Evolutionary conservation across 2,329 filamentous ascomycete species (phyloP).

Genomic region (Grosmannia serpens): DNA sequence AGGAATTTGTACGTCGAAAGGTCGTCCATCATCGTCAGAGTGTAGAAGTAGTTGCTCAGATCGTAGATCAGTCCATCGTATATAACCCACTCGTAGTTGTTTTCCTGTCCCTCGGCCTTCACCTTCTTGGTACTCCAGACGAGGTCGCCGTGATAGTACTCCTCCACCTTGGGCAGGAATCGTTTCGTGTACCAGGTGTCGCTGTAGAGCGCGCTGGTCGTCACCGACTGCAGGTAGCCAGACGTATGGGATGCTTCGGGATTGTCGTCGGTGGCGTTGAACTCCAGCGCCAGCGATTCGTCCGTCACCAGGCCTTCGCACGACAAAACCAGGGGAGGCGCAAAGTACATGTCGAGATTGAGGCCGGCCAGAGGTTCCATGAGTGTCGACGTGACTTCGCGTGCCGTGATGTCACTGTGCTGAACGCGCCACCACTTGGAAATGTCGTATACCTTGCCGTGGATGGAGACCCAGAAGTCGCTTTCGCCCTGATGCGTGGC

Average conservation of each 20-base stretch:
- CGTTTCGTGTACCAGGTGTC: constrained; percentile 64
- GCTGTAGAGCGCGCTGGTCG: constrained; percentile 45
- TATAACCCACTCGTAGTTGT: constrained; percentile 67
- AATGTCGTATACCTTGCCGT: constrained; percentile 85
- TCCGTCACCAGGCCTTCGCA: constrained; percentile 63
- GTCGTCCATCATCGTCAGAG: constrained; percentile 47
- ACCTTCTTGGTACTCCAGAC: constrained; percentile 57
- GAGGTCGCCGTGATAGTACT: constrained; percentile 79
- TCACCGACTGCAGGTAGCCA: constrained; percentile 46
- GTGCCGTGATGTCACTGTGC: constrained; percentile 63
- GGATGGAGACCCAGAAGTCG: constrained; percentile 80
- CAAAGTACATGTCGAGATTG: constrained; percentile 77
- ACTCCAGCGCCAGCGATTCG: constrained; percentile 40
- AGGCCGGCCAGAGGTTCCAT: constrained; percentile 74
- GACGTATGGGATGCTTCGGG: constrained; percentile 55
- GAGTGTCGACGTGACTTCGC: constrained; percentile 40
- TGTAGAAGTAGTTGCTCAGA: constrained; percentile 83
- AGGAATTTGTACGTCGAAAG: constrained; percentile 57
- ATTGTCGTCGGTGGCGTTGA: constrained; percentile 52
- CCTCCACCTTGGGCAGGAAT: constrained; percentile 70
- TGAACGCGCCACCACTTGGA: constrained; percentile 75
- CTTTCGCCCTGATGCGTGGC: constrained; percentile 54
- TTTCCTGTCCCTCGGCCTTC: constrained; percentile 50
- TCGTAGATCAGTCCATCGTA: constrained; percentile 73
- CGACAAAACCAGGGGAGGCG: constrained; percentile 60